Conservation (phyloP, 2,329 filamentous ascomycete species). For the Cyphellophora europaea region DNA sequence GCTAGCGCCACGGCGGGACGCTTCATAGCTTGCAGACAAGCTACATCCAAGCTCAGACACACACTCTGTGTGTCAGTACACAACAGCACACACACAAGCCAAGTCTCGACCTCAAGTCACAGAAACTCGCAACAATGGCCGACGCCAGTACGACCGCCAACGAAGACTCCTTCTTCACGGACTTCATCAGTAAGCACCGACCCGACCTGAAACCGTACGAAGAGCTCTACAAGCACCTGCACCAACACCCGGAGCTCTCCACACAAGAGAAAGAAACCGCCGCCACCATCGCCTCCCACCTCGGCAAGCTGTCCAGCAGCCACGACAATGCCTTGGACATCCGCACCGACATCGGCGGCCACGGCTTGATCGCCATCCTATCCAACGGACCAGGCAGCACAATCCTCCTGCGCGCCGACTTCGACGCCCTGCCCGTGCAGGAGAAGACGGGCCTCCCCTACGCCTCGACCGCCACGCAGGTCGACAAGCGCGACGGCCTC, state of each 20-base stretch:
- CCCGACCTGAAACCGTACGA: conserved; percentile 40
- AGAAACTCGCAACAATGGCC: not conserved
- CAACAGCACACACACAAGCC: no score
- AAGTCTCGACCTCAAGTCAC: no score
- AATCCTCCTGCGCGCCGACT: conserved; percentile 39
- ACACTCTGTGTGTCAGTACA: no score
- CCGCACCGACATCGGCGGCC: conserved; percentile 36
- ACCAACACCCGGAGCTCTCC: conserved; percentile 51
- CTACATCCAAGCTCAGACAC: no score
- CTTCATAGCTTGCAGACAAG: no score
- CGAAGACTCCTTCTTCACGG: not conserved
- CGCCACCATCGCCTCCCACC: conserved; percentile 32
- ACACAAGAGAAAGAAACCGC: conserved; percentile 47
- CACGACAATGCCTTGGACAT: conserved; percentile 23
- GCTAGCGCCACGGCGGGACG: no score
- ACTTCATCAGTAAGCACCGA: conserved; percentile 22
- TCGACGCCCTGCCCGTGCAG: conserved; percentile 40
- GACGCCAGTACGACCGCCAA: not conserved
- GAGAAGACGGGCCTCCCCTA: conserved; percentile 41
- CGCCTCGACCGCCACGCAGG: conserved; percentile 35
- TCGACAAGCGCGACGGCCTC: conserved; percentile 35
- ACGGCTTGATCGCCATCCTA: conserved; percentile 34
- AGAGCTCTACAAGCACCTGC: conserved; percentile 49
- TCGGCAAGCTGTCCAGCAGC: conserved; percentile 22
- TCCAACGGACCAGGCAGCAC: conserved; percentile 34